Percentiles rank a stretch among this genome's conserved stretches.
Evolutionary conservation across 495 filamentous ascomycete species (phyloP).

Genomic region (Delitschia confertaspora): DNA sequence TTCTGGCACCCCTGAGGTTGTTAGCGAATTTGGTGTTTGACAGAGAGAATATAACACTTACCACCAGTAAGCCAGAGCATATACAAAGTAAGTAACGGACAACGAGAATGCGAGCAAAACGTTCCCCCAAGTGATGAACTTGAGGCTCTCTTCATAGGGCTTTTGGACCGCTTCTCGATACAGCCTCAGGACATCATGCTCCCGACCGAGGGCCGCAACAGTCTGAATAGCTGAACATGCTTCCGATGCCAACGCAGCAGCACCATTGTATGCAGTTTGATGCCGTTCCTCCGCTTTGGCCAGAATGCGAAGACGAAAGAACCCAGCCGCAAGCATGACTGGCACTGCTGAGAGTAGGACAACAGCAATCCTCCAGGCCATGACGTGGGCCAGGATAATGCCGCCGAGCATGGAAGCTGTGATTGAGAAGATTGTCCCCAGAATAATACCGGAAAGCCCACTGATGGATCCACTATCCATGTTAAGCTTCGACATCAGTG

Average conservation of each 20-base stretch:
- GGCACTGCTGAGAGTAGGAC: conserved; percentile 28
- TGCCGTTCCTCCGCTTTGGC: conserved; percentile 52
- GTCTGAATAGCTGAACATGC: conserved; percentile 51
- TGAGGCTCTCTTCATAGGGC: conserved; percentile 35
- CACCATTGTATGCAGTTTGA: conserved; percentile 46
- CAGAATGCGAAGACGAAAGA: conserved; percentile 21
- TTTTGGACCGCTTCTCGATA: conserved; percentile 41
- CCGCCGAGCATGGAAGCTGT: conserved; percentile 23
- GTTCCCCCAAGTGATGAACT: conserved; percentile 35
- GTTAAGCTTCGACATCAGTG: conserved; percentile 44
- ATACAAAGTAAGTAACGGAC: conserved; percentile 40
- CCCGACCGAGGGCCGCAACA: conserved; percentile 46
- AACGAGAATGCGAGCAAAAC: conserved; percentile 34
- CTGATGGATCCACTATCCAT: conserved; percentile 44
- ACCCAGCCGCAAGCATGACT: conserved; percentile 27
- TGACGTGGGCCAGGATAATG: conserved; percentile 25
- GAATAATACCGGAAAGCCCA: conserved; percentile 25
- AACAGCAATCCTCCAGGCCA: conserved; percentile 32
- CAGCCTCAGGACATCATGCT: conserved; percentile 39
- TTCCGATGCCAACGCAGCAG: conserved; percentile 50
- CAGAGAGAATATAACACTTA: background rate
- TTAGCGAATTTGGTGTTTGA: background rate
- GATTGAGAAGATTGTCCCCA: conserved; percentile 28
- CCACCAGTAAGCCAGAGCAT: conserved; percentile 31
- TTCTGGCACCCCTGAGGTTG: conserved; percentile 18